Evolutionary conservation across 371 early-diverging fungal species (phyloP), one percentile per base, ranked within the genome.

Genomic region (Circinella minor): DNA sequence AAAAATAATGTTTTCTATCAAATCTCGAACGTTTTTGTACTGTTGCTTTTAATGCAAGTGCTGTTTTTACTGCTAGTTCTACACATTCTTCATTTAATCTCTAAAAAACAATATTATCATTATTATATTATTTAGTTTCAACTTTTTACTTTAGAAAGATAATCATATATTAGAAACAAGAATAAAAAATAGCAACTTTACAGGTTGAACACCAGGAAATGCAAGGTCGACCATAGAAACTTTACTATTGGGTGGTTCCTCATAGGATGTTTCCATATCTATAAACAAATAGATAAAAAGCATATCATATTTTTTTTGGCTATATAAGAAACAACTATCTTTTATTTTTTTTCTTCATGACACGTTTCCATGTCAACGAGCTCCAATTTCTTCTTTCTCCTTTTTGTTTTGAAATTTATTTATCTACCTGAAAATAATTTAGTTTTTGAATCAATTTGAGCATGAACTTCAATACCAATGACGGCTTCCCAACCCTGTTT

Each of bases 1-100:
- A 97, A 75, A 94, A 95, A 73, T 97, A 97, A 77, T 97, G 98
- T 72, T 97, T 96, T 55, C 98, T 89, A 65, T 97, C 97, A 74
- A 97, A 97, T 3, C 85, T 79, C 3, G 93, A 94, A 46, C 66
- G 61, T 6, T 60, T 69, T 66, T 94, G 90, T 37, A 96, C 85
- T 15, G 83, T 78, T 1, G 91, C 86, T 10, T 87, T 80, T 47
- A 97, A 73, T 0, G 93, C 92, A 18, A 96, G 74, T 0, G 94
- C 88, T 13, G 95, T 90, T 54, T 83, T 89, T 6, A 94, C 83
- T 1, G 94, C 95, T 54, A 92, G 76, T 27, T 86, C 78, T 4
- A 96, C 86, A 67, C 93, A 92, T 27, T 89, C 86, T 4, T 80
- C 74, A 66, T 95, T 96, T 17, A 95, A 69, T 63, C 81, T 84